A percentile compares a stretch with the other conserved stretches of the same genome.
Evolutionary conservation across 1,284 basidiomycete genomes (phyloP).

Genomic region (Schizophyllum commune): DNA sequence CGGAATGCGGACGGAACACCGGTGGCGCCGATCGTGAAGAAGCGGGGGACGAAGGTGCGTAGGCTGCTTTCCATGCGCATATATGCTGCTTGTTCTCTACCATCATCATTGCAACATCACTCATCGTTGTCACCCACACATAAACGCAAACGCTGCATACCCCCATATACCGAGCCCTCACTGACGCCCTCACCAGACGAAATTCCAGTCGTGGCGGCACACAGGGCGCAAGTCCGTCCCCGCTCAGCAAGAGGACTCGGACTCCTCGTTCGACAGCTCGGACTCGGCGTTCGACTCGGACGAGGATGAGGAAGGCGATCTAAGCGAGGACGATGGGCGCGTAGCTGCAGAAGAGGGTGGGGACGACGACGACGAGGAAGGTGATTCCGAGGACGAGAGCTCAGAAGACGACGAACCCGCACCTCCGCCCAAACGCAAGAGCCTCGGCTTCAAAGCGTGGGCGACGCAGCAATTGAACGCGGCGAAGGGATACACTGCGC

Average conservation of each 20-base stretch:
- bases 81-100: not conserved
- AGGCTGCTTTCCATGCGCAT: not conserved
- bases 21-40: slow-evolving; percentile 37
- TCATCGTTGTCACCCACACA: too few relatives aligned
- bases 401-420: slow-evolving; percentile 14
- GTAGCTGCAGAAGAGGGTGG: slow-evolving; percentile 14
- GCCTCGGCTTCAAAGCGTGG: slow-evolving; percentile 77
- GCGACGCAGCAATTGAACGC: slow-evolving; percentile 66
- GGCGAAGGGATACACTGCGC: slow-evolving; percentile 43
- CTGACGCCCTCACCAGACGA: slow-evolving; percentile 3
- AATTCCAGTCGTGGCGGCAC: not conserved
- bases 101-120: slow-evolving; percentile 3
- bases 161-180: too few relatives aligned
- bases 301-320: slow-evolving; percentile 21
- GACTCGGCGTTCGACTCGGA: slow-evolving; percentile 56
- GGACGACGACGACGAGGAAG: slow-evolving; percentile 19
- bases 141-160: too few relatives aligned
- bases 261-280: slow-evolving; percentile 69
- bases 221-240: slow-evolving; percentile 4
- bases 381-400: slow-evolving; percentile 11
- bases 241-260: slow-evolving; percentile 31
- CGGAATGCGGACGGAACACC: slow-evolving; percentile 23
- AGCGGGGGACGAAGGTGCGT: slow-evolving; percentile 35
- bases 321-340: slow-evolving; percentile 12
- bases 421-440: slow-evolving; percentile 11